Evolutionary conservation across 179 eudicot genomes (phyloP).

Genomic region (Beta macrorhiza): DNA sequence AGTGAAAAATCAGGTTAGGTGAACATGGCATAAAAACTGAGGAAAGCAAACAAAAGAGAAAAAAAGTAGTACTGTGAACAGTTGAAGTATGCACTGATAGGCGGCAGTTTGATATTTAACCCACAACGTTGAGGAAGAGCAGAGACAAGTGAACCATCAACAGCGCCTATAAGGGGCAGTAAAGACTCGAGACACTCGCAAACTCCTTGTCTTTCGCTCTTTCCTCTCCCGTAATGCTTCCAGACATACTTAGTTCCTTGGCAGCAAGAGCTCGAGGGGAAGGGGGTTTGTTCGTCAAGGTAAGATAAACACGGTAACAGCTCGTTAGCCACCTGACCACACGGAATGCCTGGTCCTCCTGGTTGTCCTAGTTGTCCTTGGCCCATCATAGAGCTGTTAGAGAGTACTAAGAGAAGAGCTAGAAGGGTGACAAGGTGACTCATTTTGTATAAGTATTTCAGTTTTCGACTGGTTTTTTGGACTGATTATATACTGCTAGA

Average conservation of each 20-base stretch:
- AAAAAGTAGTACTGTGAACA: slow-evolving; percentile 22
- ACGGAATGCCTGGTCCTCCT: slow-evolving; percentile 13
- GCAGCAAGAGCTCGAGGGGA: slow-evolving; percentile 28
- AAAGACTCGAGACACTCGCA: slow-evolving; percentile 30
- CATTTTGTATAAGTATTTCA: slow-evolving; percentile 7
- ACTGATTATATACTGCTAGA: background rate
- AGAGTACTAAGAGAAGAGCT: slow-evolving; percentile 11
- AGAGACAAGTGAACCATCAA: slow-evolving; percentile 21
- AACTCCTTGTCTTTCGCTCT: slow-evolving; percentile 16
- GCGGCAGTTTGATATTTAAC: slow-evolving; percentile 25
- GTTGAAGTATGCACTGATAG: slow-evolving; percentile 19
- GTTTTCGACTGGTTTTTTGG: background rate
- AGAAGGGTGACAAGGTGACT: background rate
- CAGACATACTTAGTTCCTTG: slow-evolving; percentile 18
- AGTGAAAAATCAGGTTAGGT: too few relatives aligned
- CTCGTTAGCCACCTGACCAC: slow-evolving; percentile 18
- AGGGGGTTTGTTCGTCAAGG: background rate
- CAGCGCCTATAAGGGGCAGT: slow-evolving; percentile 5
- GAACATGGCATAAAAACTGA: background rate
- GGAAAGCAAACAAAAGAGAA: too few relatives aligned
- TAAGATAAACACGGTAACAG: slow-evolving; percentile 31
- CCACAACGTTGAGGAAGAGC: slow-evolving; percentile 31
- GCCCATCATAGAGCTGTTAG: background rate
- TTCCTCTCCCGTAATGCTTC: background rate
- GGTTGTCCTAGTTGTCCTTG: background rate